These are phyloP conservation scores for Tulasnella sp. DNA, from an alignment of 768 basidiomycete genomes.

Conservation along the genomic window DNA sequence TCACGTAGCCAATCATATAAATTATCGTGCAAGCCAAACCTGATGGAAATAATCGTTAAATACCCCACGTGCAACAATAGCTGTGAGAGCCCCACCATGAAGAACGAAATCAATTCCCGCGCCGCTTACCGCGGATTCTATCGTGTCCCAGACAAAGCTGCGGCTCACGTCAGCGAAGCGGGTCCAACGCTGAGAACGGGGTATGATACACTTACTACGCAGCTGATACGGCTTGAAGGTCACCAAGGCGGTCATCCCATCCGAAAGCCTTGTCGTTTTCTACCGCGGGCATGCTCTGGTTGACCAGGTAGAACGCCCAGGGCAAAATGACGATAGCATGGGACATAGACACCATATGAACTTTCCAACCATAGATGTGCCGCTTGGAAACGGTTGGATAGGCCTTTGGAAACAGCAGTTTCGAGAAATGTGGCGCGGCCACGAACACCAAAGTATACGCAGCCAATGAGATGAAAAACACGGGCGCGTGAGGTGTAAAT, in stretches of 20 bases:
- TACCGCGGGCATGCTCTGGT: conserved; percentile 49
- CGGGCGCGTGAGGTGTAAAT: conserved; percentile 54
- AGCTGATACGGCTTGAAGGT: conserved; percentile 53
- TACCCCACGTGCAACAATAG: not conserved
- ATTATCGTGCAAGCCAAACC: conserved; percentile 61
- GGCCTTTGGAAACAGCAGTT: conserved; percentile 47
- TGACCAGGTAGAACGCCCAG: conserved; percentile 48
- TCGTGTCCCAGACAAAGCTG: conserved; percentile 74
- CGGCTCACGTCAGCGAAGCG: conserved; percentile 34
- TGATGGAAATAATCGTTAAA: conserved; percentile 33
- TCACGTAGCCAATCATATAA: conserved; percentile 66
- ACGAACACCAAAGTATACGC: conserved; percentile 59
- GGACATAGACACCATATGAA: conserved; percentile 67
- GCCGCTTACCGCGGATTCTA: conserved; percentile 64
- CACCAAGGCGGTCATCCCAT: conserved; percentile 58
- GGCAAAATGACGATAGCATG: conserved; percentile 68
- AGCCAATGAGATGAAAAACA: conserved; percentile 52
- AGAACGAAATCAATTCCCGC: conserved; percentile 69
- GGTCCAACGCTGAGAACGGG: not conserved
- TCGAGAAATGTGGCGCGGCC: conserved; percentile 54
- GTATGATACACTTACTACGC: conserved; percentile 58
- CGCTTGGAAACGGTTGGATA: conserved; percentile 42
- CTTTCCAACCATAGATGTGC: conserved; percentile 33
- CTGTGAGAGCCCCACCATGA: conserved; percentile 52
- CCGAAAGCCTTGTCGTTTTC: conserved; percentile 68